Percentiles rank a stretch among this genome's conserved stretches.
Conservation (phyloP, 805 yeast genomes). For the Ascoidea rubescens region DNA sequence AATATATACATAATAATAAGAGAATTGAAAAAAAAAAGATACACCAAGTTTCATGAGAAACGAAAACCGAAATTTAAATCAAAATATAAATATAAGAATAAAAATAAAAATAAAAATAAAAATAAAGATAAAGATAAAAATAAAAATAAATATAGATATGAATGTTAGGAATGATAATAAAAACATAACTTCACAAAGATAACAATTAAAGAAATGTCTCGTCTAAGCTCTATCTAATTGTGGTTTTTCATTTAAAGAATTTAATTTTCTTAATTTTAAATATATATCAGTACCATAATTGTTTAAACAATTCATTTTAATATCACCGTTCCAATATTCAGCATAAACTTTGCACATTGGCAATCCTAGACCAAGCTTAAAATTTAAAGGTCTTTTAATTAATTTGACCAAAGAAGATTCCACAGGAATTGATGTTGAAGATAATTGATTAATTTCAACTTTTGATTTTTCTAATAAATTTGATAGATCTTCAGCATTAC, state of each 20-base stretch:
- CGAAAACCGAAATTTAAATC: too few species aligned
- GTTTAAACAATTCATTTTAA: constrained; percentile 69
- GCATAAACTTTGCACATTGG: constrained; percentile 91
- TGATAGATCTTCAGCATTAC: too few species aligned
- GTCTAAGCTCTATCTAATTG: constrained; percentile 59
- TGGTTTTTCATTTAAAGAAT: constrained; percentile 40
- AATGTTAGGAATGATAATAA: not conserved
- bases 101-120: too few species aligned
- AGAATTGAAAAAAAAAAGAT: too few species aligned
- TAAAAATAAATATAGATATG: too few species aligned
- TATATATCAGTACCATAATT: constrained; percentile 91
- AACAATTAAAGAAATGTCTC: not conserved
- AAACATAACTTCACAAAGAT: not conserved
- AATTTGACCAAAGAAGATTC: constrained; percentile 47
- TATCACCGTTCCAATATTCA: constrained; percentile 92
- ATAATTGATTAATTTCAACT: constrained; percentile 9
- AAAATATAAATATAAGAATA: too few species aligned
- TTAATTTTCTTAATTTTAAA: constrained; percentile 65
- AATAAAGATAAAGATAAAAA: too few species aligned
- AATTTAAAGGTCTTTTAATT: constrained; percentile 58
- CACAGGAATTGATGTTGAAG: constrained; percentile 9
- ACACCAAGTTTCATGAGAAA: too few species aligned
- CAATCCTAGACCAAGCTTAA: constrained; percentile 73
- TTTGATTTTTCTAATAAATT: too few species aligned
- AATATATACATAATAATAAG: too few species aligned